Evolutionary conservation across 345 rosid species (phyloP).

Genomic region (Brassica rapa): DNA sequence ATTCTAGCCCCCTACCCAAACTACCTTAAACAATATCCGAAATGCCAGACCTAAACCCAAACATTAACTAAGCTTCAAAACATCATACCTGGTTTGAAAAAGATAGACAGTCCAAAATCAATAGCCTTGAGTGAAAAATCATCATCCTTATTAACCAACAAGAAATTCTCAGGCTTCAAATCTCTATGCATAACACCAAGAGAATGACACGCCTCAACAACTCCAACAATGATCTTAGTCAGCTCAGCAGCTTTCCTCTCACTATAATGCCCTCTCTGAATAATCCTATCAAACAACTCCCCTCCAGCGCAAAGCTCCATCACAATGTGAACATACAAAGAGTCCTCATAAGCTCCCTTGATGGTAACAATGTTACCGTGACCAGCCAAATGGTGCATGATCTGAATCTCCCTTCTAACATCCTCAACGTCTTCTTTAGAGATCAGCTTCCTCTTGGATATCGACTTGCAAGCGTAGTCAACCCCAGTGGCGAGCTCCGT

Average conservation of each 20-base stretch:
- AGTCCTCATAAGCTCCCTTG: constrained; percentile 93
- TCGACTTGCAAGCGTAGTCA: constrained; percentile 95
- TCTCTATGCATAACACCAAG: constrained; percentile 99
- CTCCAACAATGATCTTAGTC: constrained; percentile 92
- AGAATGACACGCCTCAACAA: constrained; percentile 95
- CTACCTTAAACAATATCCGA: no score
- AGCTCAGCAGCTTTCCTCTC: constrained; percentile 96
- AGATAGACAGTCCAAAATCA: constrained; percentile 95
- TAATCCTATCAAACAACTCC: constrained; percentile 93
- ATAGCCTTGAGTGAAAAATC: constrained; percentile 98
- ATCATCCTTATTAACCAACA: constrained; percentile 97
- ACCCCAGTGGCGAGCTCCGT: constrained; percentile 57
- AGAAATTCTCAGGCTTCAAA: constrained; percentile 97
- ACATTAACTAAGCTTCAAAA: not conserved
- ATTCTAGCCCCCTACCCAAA: no score
- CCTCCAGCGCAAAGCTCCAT: constrained; percentile 99
- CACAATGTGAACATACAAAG: constrained; percentile 81
- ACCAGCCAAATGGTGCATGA: constrained; percentile 99
- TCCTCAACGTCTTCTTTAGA: constrained; percentile 96
- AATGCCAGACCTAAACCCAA: not conserved
- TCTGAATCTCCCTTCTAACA: constrained; percentile 96
- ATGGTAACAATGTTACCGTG: constrained; percentile 86
- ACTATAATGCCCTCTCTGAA: constrained; percentile 95
- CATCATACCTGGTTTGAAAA: constrained; percentile 90
- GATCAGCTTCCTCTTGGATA: constrained; percentile 92